Evolutionary conservation across 352 stramenopile genomes (phyloP), one percentile per base, ranked within the genome.

Genomic region (Aphanomyces cochlioides): DNA sequence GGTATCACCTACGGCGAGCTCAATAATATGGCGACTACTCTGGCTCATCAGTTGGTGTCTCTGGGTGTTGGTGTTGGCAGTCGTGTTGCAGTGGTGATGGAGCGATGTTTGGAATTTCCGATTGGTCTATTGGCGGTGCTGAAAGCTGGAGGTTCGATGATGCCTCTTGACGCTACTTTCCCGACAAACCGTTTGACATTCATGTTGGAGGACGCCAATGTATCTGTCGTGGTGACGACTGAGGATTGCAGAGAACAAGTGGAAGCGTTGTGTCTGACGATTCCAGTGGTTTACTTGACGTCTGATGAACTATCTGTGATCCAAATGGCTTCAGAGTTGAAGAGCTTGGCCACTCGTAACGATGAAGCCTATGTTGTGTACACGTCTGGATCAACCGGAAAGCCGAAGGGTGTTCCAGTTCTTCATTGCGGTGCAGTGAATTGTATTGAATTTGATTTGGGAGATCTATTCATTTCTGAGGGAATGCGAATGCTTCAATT

Each of bases 121-220:
- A 80, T 98, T 28, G 86, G 81, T 5, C 97, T 96, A 75, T 78
- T 98, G 41, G 92, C 90, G 6, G 88, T 90, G 12, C 78, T 97
- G 36, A 98, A 96, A 76, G 91, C 89, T 19, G 90, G 92, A 15
- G 90, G 87, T 28, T 88, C 86, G 6, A 98, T 97, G 82, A 97
- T 98, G 85, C 90, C 90, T 15, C 69, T 86, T n/a, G 81, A 86
- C 54, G 70, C 75, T 12, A 73, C 76, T 38, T 88, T 84, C 21
- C 79, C 79, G 8, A 40, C 64, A 36, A 76, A 82, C 8, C 43
- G 43, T 48, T 15, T 48, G 8, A 8, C 8, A 15, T 15, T 15
- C 15, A 48, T 48, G 43, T 15, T 48, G 43, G 15, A 8, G 8
- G 43, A 48, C 8, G 43, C 43, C 8, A 48, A 48, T 15, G 43